Evolutionary conservation across 2,329 filamentous ascomycete species (phyloP).

Genomic region (Aspergillus jensenii): DNA sequence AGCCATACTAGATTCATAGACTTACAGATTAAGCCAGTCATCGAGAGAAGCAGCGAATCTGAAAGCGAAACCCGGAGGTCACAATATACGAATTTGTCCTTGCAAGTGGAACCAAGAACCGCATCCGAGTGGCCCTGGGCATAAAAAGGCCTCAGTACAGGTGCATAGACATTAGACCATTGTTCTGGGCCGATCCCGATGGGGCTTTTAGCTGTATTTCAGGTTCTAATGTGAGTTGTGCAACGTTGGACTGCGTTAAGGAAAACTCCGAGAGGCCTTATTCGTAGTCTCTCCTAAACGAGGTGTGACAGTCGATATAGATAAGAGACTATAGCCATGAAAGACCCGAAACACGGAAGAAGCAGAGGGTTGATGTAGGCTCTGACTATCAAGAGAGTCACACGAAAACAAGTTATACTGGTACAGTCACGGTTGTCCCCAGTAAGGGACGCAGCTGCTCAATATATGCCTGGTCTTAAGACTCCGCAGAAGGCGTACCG

Average conservation of each 20-base stretch:
- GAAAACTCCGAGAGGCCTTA: conserved; percentile 17
- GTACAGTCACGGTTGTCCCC: background rate
- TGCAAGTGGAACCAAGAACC: background rate
- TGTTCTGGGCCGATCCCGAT: background rate
- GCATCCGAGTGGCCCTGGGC: background rate
- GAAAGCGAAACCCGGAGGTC: background rate
- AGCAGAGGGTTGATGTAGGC: background rate
- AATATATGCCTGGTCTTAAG: background rate
- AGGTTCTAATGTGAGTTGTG: background rate
- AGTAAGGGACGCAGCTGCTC: background rate
- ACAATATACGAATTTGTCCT: background rate
- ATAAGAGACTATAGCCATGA: background rate
- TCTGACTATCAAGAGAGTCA: background rate
- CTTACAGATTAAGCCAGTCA: background rate
- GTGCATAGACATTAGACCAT: background rate
- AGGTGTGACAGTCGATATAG: background rate
- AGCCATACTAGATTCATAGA: conserved; percentile 4
- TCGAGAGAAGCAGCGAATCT: too few relatives aligned
- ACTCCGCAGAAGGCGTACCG: background rate
- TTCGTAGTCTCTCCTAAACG: background rate
- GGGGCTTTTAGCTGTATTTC: background rate
- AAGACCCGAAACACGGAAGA: background rate
- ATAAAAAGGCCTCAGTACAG: background rate
- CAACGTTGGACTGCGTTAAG: conserved; percentile 7
- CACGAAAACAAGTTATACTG: background rate